phyloP scores from a whole-genome alignment of 1,284 basidiomycete species.

The Vanrija humicola region DNA sequence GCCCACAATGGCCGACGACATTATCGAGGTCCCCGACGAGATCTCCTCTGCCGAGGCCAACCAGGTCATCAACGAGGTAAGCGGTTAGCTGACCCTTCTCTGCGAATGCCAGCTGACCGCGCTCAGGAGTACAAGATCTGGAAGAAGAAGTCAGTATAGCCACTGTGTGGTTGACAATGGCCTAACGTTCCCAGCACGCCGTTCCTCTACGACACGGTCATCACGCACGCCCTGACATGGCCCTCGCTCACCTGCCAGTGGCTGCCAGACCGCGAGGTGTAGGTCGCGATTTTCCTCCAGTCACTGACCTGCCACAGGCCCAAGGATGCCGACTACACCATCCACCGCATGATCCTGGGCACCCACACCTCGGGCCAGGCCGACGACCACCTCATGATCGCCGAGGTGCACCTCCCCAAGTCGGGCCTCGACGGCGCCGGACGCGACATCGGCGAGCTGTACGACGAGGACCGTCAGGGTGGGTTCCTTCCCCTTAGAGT shows the following conservation, averaged over 20 bases:
- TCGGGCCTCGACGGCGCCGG: conserved; percentile 53
- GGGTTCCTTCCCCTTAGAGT: conserved; percentile 17
- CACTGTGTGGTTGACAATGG: not conserved
- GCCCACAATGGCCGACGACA: conserved; percentile 29
- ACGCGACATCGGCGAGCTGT: conserved; percentile 69
- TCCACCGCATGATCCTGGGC: conserved; percentile 89
- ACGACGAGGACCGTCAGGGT: conserved; percentile 86
- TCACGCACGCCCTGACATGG: conserved; percentile 98
- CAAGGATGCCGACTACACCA: conserved; percentile 82
- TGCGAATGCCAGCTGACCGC: conserved; percentile 4
- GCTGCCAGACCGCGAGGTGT: conserved; percentile 97
- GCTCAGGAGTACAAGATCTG: conserved; percentile 55
- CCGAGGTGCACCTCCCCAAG: conserved; percentile 87
- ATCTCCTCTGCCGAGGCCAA: conserved; percentile 58
- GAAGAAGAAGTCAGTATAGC: conserved; percentile 69
- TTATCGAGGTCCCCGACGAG: conserved; percentile 57
- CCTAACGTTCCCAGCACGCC: conserved; percentile 57
- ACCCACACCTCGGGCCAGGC: conserved; percentile 96
- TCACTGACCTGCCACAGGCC: conserved; percentile 52
- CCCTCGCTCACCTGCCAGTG: conserved; percentile 97
- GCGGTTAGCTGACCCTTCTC: conserved; percentile 14
- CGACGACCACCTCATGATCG: conserved; percentile 95
- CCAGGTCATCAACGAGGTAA: conserved; percentile 86
- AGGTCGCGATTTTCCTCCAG: too few species aligned
- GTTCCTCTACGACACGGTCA: conserved; percentile 94